Base-by-base conservation (phyloP, 495 filamentous ascomycete species). In the Tuber magnatum region DNA sequence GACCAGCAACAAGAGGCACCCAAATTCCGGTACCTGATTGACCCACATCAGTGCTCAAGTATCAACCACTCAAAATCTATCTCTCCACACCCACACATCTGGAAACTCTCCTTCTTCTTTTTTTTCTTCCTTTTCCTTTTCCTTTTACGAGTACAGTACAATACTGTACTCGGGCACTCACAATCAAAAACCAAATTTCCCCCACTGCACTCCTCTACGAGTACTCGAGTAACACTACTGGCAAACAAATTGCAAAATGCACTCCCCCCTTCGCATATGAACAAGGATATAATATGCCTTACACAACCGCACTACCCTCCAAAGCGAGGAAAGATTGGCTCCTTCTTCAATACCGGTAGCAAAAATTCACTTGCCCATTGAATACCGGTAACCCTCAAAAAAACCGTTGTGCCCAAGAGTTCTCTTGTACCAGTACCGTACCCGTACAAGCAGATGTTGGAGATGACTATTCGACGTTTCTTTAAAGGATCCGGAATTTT, bases 1-100 rank as follows among this genome's bases (percentile, higher is more conserved):
- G 76, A 22, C 38, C 65, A 41, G 28, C 43, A 43, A 39, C 43
- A 42, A 56, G 71, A 40, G 39, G 70, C 75, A 70, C 76, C 70
- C 70, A 70, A 73, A 70, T 76, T 61, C 76, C 70, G 73, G 76
- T 76, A 70, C 76, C 74, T 76, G 76, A 73, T 39, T n/a, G 20
- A 44, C 68, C 73, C 69, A 28, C 71, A 69, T 44, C 38, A 12
- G 32, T 12, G 41, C 39, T 40, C 3, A 40, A 44, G 14, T 38
- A 69, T 69, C 68, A 73, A 38, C 73, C 73, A 71, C 68, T 74
- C 56, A 69, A 46, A 41, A 43, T 68, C n/a, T 40, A 40, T n/a
- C 22, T 68, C 73, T 74, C 43, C 73, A 74, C 72, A 46, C 73
- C 61, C 28, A 70, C 28, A 70, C 40, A 41, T 69, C 40, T 7